Evolutionary conservation across 2,329 filamentous ascomycete genomes (phyloP).

Genomic region (Ustulina deusta): DNA sequence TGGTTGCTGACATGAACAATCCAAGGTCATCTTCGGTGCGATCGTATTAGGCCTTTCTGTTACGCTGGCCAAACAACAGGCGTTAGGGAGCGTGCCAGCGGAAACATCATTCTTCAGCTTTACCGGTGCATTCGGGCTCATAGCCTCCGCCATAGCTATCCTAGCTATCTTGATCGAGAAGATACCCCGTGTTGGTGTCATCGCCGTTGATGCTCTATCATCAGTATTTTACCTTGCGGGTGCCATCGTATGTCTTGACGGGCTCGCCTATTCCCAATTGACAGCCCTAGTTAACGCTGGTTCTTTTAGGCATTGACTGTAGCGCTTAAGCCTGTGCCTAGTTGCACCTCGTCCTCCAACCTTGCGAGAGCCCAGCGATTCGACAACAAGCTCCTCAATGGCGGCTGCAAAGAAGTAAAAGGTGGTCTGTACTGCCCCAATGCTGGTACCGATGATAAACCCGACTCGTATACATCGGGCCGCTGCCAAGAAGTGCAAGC

Average conservation of each 20-base stretch:
- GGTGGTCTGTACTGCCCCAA: constrained; percentile 37
- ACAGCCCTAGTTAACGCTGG: neutral
- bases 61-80: constrained; percentile 50
- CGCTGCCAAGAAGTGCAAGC: constrained; percentile 49
- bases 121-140: constrained; percentile 51
- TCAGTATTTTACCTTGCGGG: constrained; percentile 51
- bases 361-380: constrained; percentile 14
- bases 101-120: constrained; percentile 53
- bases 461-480: constrained; percentile 30
- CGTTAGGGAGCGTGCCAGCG: constrained; percentile 43
- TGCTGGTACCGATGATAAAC: constrained; percentile 21
- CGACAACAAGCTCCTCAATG: constrained; percentile 49
- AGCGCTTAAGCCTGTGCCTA: constrained; percentile 48
- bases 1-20: constrained; percentile 4
- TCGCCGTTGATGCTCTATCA: constrained; percentile 48
- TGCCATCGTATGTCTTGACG: constrained; percentile 48
- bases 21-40: constrained; percentile 49
- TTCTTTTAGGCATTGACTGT: constrained; percentile 48
- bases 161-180: constrained; percentile 48
- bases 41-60: constrained; percentile 52
- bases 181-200: constrained; percentile 46
- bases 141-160: constrained; percentile 48
- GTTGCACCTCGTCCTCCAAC: constrained; percentile 43
- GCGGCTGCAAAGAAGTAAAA: constrained; percentile 44
- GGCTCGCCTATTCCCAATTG: neutral